Evolutionary conservation across 805 yeast genomes (phyloP).

Genomic region (Cyberlindnera veronae): DNA sequence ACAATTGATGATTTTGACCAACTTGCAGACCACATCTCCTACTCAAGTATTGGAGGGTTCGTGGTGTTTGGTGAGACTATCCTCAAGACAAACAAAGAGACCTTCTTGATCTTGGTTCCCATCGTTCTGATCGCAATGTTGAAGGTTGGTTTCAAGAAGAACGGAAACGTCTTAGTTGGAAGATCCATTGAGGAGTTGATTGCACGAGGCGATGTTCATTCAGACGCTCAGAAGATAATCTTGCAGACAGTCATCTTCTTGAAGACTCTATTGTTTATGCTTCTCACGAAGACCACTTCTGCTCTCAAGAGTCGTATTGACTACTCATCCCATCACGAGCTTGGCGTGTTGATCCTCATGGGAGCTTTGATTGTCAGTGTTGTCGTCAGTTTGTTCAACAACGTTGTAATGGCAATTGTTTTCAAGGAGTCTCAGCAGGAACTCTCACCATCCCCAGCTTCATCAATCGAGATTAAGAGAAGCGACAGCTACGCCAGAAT

Average conservation of each 20-base stretch:
- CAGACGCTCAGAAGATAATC: not conserved
- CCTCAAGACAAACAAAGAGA: conserved; percentile 12
- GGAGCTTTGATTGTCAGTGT: conserved; percentile 9
- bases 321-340: conserved; percentile 6
- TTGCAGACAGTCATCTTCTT: conserved; percentile 3
- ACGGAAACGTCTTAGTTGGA: conserved; percentile 4
- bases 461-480: not conserved
- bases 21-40: conserved; percentile 8
- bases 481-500: not conserved
- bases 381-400: conserved; percentile 10
- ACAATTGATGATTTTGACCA: conserved; percentile 5
- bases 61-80: conserved; percentile 16
- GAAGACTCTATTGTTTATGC: conserved; percentile 7
- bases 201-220: not conserved
- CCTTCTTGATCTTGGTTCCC: conserved; percentile 12
- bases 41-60: conserved; percentile 8
- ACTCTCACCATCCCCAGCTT: not conserved
- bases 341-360: conserved; percentile 9
- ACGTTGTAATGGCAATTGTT: not conserved
- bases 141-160: conserved; percentile 4
- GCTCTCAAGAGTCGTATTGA: conserved; percentile 4
- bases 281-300: conserved; percentile 4
- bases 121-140: conserved; percentile 6
- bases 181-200: not conserved
- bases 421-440: not conserved